Percentiles rank a stretch among this genome's conserved stretches.
These are phyloP conservation scores for Scedosporium aurantiacum DNA, from an alignment of 2,329 filamentous ascomycete genomes.

Conservation along the genomic window DNA sequence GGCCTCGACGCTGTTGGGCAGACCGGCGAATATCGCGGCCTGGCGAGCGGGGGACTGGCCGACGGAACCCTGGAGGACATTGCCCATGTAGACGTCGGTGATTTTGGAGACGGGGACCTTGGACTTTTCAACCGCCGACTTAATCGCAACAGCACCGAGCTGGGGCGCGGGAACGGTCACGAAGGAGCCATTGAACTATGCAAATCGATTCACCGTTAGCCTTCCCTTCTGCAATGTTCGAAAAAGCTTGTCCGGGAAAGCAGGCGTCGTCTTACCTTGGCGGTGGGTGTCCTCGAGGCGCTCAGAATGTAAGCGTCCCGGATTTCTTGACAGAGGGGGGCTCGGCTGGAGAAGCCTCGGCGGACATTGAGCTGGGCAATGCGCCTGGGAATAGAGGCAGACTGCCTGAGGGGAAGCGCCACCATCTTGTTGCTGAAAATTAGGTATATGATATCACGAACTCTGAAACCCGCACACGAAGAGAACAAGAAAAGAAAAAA, in stretches of 20 bases:
- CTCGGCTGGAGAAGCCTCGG: constrained; percentile 31
- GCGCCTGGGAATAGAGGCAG: constrained; percentile 23
- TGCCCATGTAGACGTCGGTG: constrained; percentile 94
- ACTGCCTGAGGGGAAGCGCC: constrained; percentile 23
- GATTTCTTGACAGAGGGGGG: constrained; percentile 51
- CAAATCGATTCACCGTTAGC: not conserved
- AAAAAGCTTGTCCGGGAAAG: not conserved
- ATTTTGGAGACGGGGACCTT: constrained; percentile 71
- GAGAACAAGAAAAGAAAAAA: not conserved
- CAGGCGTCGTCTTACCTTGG: constrained; percentile 48
- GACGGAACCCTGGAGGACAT: constrained; percentile 72
- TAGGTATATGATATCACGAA: not conserved
- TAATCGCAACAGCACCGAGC: constrained; percentile 84
- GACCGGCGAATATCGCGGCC: constrained; percentile 77
- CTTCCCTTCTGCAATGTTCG: not conserved
- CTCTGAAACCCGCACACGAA: not conserved
- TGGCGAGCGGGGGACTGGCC: constrained; percentile 90
- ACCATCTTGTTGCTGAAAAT: not conserved
- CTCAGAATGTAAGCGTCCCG: constrained; percentile 91
- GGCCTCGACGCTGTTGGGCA: constrained; percentile 71
- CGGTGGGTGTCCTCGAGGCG: constrained; percentile 79
- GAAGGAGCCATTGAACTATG: constrained; percentile 87
- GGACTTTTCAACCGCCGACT: constrained; percentile 78
- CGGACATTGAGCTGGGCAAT: not conserved
- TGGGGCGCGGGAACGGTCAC: constrained; percentile 72